phyloP scores from a whole-genome alignment of 2,329 filamentous ascomycete genomes.

The Aspergillus sclerotialis region DNA sequence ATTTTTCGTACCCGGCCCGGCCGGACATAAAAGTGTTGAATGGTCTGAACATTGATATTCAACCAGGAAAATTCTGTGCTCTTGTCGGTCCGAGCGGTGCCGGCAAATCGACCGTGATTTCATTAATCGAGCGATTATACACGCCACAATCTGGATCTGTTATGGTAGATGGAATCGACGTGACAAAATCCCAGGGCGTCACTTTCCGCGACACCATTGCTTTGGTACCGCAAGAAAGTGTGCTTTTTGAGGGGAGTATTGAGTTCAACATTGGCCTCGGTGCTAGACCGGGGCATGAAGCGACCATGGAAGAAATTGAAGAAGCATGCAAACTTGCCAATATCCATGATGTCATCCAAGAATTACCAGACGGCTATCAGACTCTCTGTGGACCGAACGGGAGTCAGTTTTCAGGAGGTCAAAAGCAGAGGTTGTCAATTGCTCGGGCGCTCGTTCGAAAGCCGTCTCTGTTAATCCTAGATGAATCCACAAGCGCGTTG shows the following conservation, averaged over 20 bases:
- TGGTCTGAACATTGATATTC: conserved; percentile 19
- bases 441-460: conserved; percentile 29
- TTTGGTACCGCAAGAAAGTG: conserved; percentile 65
- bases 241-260: conserved; percentile 60
- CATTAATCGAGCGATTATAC: conserved; percentile 58
- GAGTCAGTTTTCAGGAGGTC: conserved; percentile 24
- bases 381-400: conserved; percentile 18
- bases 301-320: conserved; percentile 9
- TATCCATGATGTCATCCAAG: conserved; percentile 19
- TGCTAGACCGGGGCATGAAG: conserved; percentile 13
- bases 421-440: conserved; percentile 30
- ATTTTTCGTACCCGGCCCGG: conserved; percentile 23
- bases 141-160: conserved; percentile 56
- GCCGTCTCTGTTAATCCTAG: conserved; percentile 21
- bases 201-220: conserved; percentile 58
- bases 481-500: conserved; percentile 38
- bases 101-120: conserved; percentile 59
- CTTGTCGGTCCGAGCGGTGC: conserved; percentile 49
- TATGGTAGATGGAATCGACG: conserved; percentile 55
- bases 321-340: conserved; percentile 21
- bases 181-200: conserved; percentile 49
- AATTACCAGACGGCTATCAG: conserved; percentile 11
- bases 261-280: conserved; percentile 62
- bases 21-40: conserved; percentile 11
- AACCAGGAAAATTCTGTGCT: conserved; percentile 43